Evolutionary conservation across 768 basidiomycete genomes (phyloP), one percentile per base, ranked within the genome.

Genomic region (Chalciporus chontae): DNA sequence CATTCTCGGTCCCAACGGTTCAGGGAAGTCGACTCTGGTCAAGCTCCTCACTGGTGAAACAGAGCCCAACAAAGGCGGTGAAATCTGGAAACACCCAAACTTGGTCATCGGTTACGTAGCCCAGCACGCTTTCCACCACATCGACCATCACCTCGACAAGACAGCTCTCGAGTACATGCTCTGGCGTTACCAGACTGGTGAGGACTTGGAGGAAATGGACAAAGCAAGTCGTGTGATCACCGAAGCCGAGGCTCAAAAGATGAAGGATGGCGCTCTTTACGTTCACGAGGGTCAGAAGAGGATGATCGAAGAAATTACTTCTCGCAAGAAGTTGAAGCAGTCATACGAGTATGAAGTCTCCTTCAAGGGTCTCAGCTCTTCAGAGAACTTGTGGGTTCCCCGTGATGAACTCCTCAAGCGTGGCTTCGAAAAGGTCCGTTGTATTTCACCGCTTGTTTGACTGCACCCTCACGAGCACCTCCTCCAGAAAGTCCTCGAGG

Each of bases 151-250:
- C 68, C 90, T 97, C 67, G 94, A 97, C 81, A 95, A 94, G 81
- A 97, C 94, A 13, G 91, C 94, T 43, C 85, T 97, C 62, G 94
- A 97, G 76, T 97, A 97, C 81, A 93, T 97, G 91, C 77, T 97
- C 58, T 97, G 94, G 94, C 94, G 94, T 75, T 97, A 96, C 84
- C 94, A 97, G 81, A 97, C 94, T 51, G 94, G 94, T 71, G 94
- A 97, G 72, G 94, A 97, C 78, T 73, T 96, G 69, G 94, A 97
- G 75, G 94, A 96, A 77, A 81, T 97, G 83, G 74, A 73, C 73
- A 97, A 96, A 82, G 93, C 90, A 50, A 84, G 71, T 70, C 88
- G 92, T 58, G 78, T 85, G 71, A 90, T 97, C 70, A 76, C 80
- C 54, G 91, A 87, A 48, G 93, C 89, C 69, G 94, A 97, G 71